Percentiles rank a stretch among this genome's conserved stretches.
phyloP scores from a whole-genome alignment of 2,329 filamentous ascomycete species.

The Ophiostoma sp. region DNA sequence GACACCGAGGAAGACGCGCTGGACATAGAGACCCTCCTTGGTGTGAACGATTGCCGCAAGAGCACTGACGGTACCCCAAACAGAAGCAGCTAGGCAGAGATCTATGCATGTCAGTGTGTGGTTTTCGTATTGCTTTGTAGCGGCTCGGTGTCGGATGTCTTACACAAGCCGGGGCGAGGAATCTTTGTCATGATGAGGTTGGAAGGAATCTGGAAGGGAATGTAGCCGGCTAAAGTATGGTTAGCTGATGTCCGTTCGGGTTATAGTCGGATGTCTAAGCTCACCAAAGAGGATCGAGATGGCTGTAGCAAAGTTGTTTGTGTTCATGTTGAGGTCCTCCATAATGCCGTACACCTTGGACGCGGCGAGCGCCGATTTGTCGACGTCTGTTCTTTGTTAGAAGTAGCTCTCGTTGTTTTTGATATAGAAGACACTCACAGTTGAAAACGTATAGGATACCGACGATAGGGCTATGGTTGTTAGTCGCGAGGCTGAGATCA shows the following conservation, averaged over 20 bases:
- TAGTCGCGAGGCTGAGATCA: neutral
- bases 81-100: constrained; percentile 51
- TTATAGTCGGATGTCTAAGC: neutral
- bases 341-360: constrained; percentile 25
- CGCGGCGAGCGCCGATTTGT: constrained; percentile 23
- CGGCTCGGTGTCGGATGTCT: constrained; percentile 9
- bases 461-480: constrained; percentile 14
- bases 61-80: constrained; percentile 48
- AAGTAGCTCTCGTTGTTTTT: neutral
- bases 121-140: neutral
- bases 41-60: constrained; percentile 36
- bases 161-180: constrained; percentile 19
- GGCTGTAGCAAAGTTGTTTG: constrained; percentile 54
- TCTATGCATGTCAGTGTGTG: constrained; percentile 17
- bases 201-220: constrained; percentile 55
- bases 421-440: neutral
- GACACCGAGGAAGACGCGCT: constrained; percentile 52
- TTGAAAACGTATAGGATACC: constrained; percentile 24
- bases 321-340: constrained; percentile 21
- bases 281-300: constrained; percentile 54
- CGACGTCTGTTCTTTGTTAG: constrained; percentile 18
- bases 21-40: constrained; percentile 42
- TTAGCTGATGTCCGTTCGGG: neutral
- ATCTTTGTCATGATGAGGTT: constrained; percentile 40
- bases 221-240: constrained; percentile 45